These are phyloP conservation scores for Psilocybe mexicana DNA, from an alignment of 1,284 basidiomycete genomes.

Conservation along the genomic window DNA sequence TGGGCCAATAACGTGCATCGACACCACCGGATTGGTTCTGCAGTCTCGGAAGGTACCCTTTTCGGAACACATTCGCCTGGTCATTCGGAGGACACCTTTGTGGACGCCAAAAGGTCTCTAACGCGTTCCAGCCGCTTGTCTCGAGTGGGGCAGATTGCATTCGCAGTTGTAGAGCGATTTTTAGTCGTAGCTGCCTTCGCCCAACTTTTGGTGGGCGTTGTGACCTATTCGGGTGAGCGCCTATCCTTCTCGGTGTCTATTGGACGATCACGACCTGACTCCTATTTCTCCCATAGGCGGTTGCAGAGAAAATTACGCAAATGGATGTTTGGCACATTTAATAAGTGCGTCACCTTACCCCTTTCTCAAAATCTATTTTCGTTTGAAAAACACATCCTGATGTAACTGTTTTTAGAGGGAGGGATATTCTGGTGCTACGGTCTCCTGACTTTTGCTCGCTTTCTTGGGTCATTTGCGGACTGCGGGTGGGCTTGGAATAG, in stretches of 20 bases:
- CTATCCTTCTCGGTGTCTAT: background rate
- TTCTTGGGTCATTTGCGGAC: conserved; percentile 87
- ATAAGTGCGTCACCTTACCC: conserved; percentile 66
- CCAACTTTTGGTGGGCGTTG: conserved; percentile 67
- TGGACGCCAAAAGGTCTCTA: conserved; percentile 36
- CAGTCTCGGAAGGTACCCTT: conserved; percentile 55
- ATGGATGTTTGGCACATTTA: conserved; percentile 88
- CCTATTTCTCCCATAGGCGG: conserved; percentile 41
- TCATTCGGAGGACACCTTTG: conserved; percentile 70
- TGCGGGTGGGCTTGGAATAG: conserved; percentile 97
- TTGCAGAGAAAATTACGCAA: conserved; percentile 75
- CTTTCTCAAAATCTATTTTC: background rate
- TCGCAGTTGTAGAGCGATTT: conserved; percentile 57
- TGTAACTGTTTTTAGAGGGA: conserved; percentile 56
- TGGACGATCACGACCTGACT: background rate
- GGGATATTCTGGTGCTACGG: conserved; percentile 93
- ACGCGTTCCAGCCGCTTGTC: conserved; percentile 33
- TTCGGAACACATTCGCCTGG: conserved; percentile 48
- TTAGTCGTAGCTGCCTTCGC: conserved; percentile 72
- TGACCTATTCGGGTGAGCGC: conserved; percentile 65
- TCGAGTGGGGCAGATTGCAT: conserved; percentile 45
- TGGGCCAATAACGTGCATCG: conserved; percentile 50
- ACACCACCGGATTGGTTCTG: conserved; percentile 41
- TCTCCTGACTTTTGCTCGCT: conserved; percentile 85
- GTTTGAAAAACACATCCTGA: background rate